Base-by-base conservation (phyloP, 805 yeast species). In the Metschnikowia hibisci region DNA sequence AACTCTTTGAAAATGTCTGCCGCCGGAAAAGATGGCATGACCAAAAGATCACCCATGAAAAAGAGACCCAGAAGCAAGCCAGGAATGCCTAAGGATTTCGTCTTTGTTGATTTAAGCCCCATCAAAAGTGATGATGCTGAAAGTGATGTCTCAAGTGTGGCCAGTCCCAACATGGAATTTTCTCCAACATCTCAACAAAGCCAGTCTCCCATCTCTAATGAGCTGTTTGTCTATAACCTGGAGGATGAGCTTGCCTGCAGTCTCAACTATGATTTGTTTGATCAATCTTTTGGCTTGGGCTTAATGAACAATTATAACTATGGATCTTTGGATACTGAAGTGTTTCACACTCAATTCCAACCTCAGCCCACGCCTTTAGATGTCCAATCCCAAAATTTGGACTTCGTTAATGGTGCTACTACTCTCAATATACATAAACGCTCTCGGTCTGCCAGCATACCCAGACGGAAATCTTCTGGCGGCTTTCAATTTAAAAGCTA, bases 91-190 rank as follows among this genome's bases (percentile, higher is more conserved):
- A 69, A 66, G 55, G 73, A 68, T 50, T 70, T 69, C 47, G 73
- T 70, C 14, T 70, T 70, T 50, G 75, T 70, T 33, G 74, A 70
- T 51, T 66, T 70, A 50, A 66, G 73, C 14, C 75, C 74, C 15
- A 62, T 69, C 22, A 64, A 65, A 47, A 57, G 57, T 25, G 59
- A 52, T 20, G 50, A 51, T 8, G 52, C 57, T 3, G 51, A 58
- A 13, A 51, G 57, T 8, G 59, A 52, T 27, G 50, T 51, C 31
- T 53, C 57, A 2, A 20, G 23, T 20, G 23, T 20, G 23, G 23
- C 23, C 23, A 20, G 23, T 8, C 40, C 40, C 13, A 30, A 37
- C 40, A 37, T 30, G 34, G 33, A 38, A 10, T 43, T 44, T 38
- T 43, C 50, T 10, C 41, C 49, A 11, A 25, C 25, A 10, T 41